These are phyloP conservation scores for Globisporangium viniferum DNA, from an alignment of 352 stramenopile species.

Conservation along the genomic window DNA sequence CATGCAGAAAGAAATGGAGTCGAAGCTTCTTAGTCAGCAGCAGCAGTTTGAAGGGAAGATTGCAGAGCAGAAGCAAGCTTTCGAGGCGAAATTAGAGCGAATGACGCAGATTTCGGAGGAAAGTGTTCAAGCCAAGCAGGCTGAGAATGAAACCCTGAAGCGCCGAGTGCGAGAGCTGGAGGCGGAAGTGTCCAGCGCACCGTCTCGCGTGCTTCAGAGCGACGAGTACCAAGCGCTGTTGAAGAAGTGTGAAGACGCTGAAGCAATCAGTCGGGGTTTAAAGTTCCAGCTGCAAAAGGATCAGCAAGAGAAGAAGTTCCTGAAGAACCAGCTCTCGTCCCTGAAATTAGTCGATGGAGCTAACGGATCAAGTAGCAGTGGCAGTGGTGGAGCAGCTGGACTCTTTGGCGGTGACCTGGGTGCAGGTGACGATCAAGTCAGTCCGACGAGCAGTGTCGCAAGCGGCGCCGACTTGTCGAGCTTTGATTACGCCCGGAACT, in stretches of 20 bases:
- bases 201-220: conserved; percentile 35
- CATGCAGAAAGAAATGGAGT: conserved; percentile 27
- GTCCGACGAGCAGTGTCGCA: conserved; percentile 39
- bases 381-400: not conserved
- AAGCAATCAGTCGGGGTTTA: conserved; percentile 61
- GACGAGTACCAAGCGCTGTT: conserved; percentile 54
- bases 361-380: not conserved
- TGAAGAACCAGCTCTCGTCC: conserved; percentile 56
- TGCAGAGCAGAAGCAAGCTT: conserved; percentile 30
- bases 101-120: conserved; percentile 23
- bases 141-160: conserved; percentile 27
- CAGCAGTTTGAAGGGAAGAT: conserved; percentile 16
- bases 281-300: conserved; percentile 76
- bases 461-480: conserved; percentile 50
- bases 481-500: conserved; percentile 47
- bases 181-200: conserved; percentile 22
- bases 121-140: conserved; percentile 25
- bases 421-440: conserved; percentile 15
- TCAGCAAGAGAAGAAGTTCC: conserved; percentile 73
- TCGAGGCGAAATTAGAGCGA: conserved; percentile 26
- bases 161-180: conserved; percentile 33
- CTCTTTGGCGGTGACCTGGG: conserved; percentile 20
- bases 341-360: conserved; percentile 20
- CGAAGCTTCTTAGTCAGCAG: conserved; percentile 23
- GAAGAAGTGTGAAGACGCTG: conserved; percentile 57